A percentile compares a stretch with the other conserved stretches of the same genome.
phyloP scores from a whole-genome alignment of 78 protist genomes.

The Acrasis kona region DNA sequence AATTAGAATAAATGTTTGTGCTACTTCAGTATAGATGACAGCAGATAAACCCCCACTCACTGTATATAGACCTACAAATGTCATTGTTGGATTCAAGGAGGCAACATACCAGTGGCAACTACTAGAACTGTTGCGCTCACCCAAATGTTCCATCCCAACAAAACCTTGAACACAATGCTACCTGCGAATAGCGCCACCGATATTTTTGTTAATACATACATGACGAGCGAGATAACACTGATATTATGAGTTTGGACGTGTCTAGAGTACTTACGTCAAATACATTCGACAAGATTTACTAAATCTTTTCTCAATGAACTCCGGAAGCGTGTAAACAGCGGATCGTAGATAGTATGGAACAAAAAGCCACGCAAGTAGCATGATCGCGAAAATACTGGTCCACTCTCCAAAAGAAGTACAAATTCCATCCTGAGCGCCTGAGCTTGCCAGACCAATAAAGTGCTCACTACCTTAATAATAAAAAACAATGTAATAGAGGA shows the following conservation, averaged over 20 bases:
- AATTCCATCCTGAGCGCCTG: constrained; percentile 24
- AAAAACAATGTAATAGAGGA: constrained; percentile 8
- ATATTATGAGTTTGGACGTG: too few species aligned
- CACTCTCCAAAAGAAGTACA: constrained; percentile 22
- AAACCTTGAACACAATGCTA: background rate
- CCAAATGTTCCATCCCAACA: constrained; percentile 12
- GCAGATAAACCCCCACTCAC: constrained; percentile 26
- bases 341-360: constrained; percentile 27
- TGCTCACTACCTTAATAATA: background rate
- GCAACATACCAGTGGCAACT: too few species aligned
- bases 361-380: constrained; percentile 21
- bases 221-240: constrained; percentile 10
- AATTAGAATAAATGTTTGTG: constrained; percentile 19
- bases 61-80: constrained; percentile 21
- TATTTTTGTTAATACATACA: constrained; percentile 37
- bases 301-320: constrained; percentile 20
- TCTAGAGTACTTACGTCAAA: background rate
- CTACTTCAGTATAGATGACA: constrained; percentile 33
- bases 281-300: background rate
- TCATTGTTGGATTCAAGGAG: background rate
- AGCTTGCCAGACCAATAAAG: too few species aligned
- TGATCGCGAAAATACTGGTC: background rate
- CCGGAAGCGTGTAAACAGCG: constrained; percentile 16
- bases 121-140: too few species aligned
- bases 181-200: constrained; percentile 27